These are phyloP conservation scores for Nicotiana sylvestris DNA, from an alignment of 257 asterid genomes.

Conservation along the genomic window DNA sequence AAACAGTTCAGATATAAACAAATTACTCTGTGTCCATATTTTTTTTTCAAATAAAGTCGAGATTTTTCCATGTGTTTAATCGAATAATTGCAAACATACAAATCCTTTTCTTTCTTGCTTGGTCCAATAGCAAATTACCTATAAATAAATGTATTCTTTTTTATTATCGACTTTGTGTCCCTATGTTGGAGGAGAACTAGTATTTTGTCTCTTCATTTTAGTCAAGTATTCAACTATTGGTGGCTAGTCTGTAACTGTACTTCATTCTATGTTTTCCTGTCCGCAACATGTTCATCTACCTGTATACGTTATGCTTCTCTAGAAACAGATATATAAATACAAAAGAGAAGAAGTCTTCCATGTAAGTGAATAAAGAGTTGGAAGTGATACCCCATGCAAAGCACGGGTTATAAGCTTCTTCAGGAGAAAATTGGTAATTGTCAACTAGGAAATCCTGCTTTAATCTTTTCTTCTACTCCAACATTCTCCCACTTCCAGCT, in stretches of 20 bases:
- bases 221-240: background rate
- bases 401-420: background rate
- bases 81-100: background rate
- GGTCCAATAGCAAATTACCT: background rate
- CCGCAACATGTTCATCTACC: background rate
- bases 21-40: too few species aligned
- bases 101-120: background rate
- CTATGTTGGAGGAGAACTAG: background rate
- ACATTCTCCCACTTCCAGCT: background rate
- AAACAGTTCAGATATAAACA: background rate
- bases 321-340: background rate
- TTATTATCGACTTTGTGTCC: background rate
- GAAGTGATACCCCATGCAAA: slow-evolving; percentile 3
- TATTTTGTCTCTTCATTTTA: background rate
- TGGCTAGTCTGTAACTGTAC: background rate
- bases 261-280: background rate
- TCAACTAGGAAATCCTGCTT: background rate
- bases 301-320: background rate
- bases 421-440: background rate
- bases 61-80: background rate
- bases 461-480: background rate
- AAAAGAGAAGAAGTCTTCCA: background rate
- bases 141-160: background rate
- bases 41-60: too few species aligned
- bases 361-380: background rate